Conservation (phyloP, 192 early-diverging fungal genomes). For the Rhizoclosmatium sp. region DNA sequence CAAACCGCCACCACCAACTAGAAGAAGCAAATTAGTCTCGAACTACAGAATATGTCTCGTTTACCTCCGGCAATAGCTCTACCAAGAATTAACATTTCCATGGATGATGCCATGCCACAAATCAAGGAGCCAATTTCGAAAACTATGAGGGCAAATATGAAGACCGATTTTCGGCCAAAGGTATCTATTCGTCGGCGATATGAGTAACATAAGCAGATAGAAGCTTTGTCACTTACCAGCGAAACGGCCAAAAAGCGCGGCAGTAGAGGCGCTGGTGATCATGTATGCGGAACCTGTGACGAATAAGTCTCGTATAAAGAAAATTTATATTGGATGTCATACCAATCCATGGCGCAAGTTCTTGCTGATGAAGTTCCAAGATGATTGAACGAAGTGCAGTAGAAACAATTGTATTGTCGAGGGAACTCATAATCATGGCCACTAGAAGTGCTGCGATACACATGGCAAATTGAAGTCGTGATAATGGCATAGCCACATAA, state of each 20-base stretch:
- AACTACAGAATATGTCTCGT: too few relatives aligned
- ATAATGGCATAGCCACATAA: neutral
- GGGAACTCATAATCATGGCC: conserved; percentile 38
- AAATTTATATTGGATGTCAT: too few relatives aligned
- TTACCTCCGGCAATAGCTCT: conserved; percentile 71
- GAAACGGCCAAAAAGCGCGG: conserved; percentile 73
- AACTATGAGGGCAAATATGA: conserved; percentile 71
- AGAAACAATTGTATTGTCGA: conserved; percentile 85
- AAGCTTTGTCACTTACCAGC: conserved; percentile 50
- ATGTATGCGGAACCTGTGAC: conserved; percentile 68
- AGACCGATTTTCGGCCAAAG: conserved; percentile 47
- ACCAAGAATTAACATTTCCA: conserved; percentile 68
- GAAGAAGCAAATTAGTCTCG: too few relatives aligned
- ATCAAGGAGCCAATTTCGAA: conserved; percentile 80
- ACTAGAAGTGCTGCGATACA: neutral
- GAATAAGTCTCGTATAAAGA: too few relatives aligned
- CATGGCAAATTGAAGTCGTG: neutral
- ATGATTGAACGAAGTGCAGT: conserved; percentile 77
- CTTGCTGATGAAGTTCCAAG: conserved; percentile 69
- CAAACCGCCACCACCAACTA: conserved; percentile 82
- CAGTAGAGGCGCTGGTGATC: conserved; percentile 70
- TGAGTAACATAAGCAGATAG: neutral
- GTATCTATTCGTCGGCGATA: neutral
- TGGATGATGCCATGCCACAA: conserved; percentile 61
- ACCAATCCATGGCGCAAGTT: conserved; percentile 77